These are phyloP conservation scores for Fusarium dlaminii DNA, from an alignment of 2,329 filamentous ascomycete species.

Conservation along the genomic window DNA sequence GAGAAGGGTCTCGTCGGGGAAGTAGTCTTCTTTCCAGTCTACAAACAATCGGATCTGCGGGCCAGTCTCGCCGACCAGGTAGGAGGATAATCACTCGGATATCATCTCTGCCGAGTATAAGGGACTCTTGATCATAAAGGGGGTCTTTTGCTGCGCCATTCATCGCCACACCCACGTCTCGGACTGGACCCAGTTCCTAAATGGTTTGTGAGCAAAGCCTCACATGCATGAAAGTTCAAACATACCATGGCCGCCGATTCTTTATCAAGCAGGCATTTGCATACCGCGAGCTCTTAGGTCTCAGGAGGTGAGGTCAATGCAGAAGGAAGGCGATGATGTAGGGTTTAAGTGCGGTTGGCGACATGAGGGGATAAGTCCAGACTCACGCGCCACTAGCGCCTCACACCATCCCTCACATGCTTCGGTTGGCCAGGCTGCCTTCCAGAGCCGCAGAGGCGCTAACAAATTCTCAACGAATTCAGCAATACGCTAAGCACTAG, in stretches of 20 bases:
- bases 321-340: no score
- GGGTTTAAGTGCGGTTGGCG: no score
- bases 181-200: not conserved
- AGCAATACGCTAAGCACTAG: no score
- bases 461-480: no score
- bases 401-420: no score
- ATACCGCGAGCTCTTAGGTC: no score
- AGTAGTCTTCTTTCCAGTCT: no score
- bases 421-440: no score
- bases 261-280: not conserved
- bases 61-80: not conserved
- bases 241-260: not conserved
- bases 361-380: no score
- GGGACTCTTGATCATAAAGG: not conserved
- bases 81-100: not conserved
- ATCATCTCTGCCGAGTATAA: not conserved
- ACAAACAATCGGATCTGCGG: not conserved
- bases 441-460: no score
- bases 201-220: not conserved
- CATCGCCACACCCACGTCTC: not conserved
- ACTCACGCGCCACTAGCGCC: no score
- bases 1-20: not conserved
- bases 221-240: not conserved
- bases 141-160: not conserved
- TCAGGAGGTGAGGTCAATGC: no score